Evolutionary conservation across 2,329 filamentous ascomycete species (phyloP).

Genomic region (Pseudocercospora vitis): DNA sequence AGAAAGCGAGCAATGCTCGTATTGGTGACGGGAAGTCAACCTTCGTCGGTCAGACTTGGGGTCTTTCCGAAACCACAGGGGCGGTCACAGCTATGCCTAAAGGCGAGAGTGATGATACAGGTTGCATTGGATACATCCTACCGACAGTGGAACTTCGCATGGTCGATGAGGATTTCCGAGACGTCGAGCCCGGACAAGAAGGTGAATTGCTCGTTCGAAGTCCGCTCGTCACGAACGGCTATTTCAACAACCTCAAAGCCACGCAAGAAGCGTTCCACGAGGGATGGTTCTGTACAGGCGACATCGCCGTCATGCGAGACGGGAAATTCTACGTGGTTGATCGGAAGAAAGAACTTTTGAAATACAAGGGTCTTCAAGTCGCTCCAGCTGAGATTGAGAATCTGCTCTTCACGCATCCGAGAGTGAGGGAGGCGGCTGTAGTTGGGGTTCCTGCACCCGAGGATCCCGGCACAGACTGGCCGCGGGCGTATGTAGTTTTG

Average conservation of each 20-base stretch:
- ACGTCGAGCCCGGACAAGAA: slow-evolving; percentile 42
- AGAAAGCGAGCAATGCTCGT: slow-evolving; percentile 41
- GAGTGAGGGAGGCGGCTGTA: slow-evolving; percentile 46
- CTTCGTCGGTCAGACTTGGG: slow-evolving; percentile 43
- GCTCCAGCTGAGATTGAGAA: slow-evolving; percentile 50
- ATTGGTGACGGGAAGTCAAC: slow-evolving; percentile 29
- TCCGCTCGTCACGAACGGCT: slow-evolving; percentile 58
- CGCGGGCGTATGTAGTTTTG: slow-evolving; percentile 46
- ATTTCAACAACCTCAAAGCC: slow-evolving; percentile 69
- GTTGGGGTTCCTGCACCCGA: slow-evolving; percentile 48
- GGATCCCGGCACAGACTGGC: slow-evolving; percentile 46
- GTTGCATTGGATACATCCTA: slow-evolving; percentile 38
- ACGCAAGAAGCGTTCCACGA: slow-evolving; percentile 71
- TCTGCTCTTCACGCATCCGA: slow-evolving; percentile 44
- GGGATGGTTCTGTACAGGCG: slow-evolving; percentile 86
- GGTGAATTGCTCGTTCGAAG: slow-evolving; percentile 28
- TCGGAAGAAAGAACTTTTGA: slow-evolving; percentile 61
- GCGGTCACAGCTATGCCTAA: slow-evolving; percentile 41
- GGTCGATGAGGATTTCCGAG: slow-evolving; percentile 46
- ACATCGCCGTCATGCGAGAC: slow-evolving; percentile 74
- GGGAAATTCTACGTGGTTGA: slow-evolving; percentile 92
- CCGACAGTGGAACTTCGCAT: slow-evolving; percentile 45
- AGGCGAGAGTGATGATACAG: slow-evolving; percentile 37
- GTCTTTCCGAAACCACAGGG: slow-evolving; percentile 38
- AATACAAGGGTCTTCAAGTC: slow-evolving; percentile 50